Conservation (phyloP, 2,329 filamentous ascomycete species). For the Sporothrix curviconia region DNA sequence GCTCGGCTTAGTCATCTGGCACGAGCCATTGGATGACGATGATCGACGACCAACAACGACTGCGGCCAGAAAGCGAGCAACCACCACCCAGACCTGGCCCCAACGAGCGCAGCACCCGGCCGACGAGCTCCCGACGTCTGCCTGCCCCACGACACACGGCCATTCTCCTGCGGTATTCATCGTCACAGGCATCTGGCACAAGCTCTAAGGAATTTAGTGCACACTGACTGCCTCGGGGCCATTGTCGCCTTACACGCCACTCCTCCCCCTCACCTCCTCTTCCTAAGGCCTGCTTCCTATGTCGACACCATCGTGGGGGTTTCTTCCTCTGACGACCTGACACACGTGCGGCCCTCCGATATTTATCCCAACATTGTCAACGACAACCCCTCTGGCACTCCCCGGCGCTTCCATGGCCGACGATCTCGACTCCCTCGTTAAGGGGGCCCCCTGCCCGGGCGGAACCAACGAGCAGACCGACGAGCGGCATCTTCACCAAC, state of each 20-base stretch:
- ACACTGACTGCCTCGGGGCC: not conserved
- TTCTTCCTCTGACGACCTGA: not conserved
- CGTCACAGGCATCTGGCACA: not conserved
- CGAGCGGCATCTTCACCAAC: slow-evolving; percentile 21
- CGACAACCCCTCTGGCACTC: slow-evolving; percentile 10
- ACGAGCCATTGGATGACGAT: slow-evolving; percentile 12
- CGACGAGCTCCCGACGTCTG: not conserved
- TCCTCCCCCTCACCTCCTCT: not conserved
- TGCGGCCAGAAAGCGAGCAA: not conserved
- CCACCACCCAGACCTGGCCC: not conserved
- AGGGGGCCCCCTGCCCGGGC: slow-evolving; percentile 66
- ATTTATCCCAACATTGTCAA: no score
- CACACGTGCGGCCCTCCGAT: not conserved
- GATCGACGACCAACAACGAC: not conserved
- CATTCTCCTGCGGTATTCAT: not conserved
- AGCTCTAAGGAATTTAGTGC: not conserved
- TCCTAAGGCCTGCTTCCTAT: not conserved
- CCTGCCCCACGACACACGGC: not conserved
- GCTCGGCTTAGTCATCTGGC: slow-evolving; percentile 15
- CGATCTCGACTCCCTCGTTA: slow-evolving; percentile 81
- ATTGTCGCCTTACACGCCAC: not conserved
- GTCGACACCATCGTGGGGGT: not conserved
- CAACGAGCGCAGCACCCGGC: not conserved
- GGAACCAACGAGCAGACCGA: slow-evolving; percentile 41
- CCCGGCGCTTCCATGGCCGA: slow-evolving; percentile 57